phyloP scores from a whole-genome alignment of 805 yeast genomes.

The Kluyveromyces starmeri region DNA sequence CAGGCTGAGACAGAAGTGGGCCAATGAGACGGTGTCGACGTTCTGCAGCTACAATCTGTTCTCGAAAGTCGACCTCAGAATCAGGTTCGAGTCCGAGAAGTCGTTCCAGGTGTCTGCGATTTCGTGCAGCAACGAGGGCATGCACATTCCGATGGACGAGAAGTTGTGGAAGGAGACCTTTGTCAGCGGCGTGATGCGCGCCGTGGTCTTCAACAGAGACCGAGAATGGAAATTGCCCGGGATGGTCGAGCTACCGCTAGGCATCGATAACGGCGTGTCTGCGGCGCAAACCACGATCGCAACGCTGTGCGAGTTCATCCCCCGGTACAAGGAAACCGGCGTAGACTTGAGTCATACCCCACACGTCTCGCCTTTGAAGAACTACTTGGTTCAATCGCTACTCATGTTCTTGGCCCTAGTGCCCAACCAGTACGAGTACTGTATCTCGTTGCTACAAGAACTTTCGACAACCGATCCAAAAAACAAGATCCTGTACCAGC shows the following conservation, averaged over 20 bases:
- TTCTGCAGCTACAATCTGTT: conserved; percentile 70
- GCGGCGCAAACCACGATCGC: conserved; percentile 28
- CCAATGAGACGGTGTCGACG: conserved; percentile 31
- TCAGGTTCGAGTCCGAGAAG: conserved; percentile 36
- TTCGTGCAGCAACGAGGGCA: conserved; percentile 28
- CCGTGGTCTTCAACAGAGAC: conserved; percentile 44
- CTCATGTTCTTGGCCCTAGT: conserved; percentile 17
- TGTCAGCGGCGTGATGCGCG: conserved; percentile 49
- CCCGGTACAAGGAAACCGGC: conserved; percentile 41
- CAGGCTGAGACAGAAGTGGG: conserved; percentile 18
- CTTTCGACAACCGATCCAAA: conserved; percentile 12
- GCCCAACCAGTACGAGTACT: conserved; percentile 15
- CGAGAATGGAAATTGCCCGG: conserved; percentile 51
- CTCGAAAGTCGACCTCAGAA: conserved; percentile 62
- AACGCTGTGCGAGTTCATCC: conserved; percentile 36
- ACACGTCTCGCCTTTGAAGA: conserved; percentile 34
- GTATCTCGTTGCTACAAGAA: conserved; percentile 14
- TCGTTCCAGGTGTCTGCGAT: conserved; percentile 24
- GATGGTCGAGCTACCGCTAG: conserved; percentile 40
- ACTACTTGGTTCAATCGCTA: conserved; percentile 46
- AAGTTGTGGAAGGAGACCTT: conserved; percentile 53
- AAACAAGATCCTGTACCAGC: conserved; percentile 19
- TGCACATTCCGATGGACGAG: conserved; percentile 24
- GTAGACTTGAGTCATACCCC: conserved; percentile 26
- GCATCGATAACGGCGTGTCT: conserved; percentile 23